These are phyloP conservation scores for Gardenia jasminoides DNA, from an alignment of 257 asterid genomes.

Conservation along the genomic window DNA sequence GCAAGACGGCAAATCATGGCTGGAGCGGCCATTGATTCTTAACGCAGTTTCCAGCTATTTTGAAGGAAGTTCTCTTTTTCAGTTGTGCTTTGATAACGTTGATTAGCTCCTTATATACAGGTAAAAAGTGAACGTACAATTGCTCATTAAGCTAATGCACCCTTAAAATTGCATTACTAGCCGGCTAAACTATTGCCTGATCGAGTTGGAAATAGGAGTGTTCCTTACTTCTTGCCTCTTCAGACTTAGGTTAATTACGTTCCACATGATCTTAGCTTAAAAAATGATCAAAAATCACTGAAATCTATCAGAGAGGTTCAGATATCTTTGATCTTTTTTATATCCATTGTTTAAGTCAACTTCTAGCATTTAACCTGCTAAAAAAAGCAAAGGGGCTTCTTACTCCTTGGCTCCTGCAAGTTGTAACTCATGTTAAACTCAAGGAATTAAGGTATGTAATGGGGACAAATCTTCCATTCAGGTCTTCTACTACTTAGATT, in stretches of 20 bases:
- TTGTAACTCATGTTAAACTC: not conserved
- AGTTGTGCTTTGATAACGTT: not conserved
- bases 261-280: slow-evolving; percentile 17
- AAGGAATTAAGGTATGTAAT: not conserved
- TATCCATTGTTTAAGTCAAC: not conserved
- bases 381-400: too few relatives aligned
- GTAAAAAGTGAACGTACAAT: slow-evolving; percentile 11
- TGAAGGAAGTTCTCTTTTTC: not conserved
- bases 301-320: not conserved
- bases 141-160: not conserved
- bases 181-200: not conserved
- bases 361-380: not conserved
- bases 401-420: not conserved
- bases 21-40: slow-evolving; percentile 17
- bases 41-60: not conserved
- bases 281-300: not conserved
- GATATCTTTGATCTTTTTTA: not conserved
- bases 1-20: slow-evolving; percentile 21
- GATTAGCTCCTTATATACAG: slow-evolving; percentile 1
- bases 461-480: not conserved
- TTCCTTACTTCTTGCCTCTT: not conserved
- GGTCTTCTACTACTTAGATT: not conserved
- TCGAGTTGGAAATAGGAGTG: not conserved
- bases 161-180: not conserved
- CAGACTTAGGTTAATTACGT: too few relatives aligned